Evolutionary conservation across 2,329 filamentous ascomycete genomes (phyloP).

Genomic region (Calonectria honghensis): DNA sequence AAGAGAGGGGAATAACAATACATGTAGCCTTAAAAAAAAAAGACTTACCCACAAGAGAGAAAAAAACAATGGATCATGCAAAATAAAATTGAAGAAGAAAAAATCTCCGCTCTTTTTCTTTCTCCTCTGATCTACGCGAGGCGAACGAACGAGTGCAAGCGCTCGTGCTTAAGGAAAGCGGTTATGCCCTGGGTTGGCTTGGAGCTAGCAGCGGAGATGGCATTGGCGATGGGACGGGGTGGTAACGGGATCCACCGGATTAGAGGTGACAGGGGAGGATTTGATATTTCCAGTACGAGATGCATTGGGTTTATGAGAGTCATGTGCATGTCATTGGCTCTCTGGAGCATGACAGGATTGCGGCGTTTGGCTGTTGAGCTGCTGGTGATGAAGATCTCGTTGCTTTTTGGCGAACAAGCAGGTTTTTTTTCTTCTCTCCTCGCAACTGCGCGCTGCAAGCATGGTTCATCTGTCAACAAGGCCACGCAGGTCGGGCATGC

Average conservation of each 20-base stretch:
- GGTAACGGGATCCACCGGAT: slow-evolving; percentile 29
- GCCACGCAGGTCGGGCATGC: slow-evolving; percentile 23
- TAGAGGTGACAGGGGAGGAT: slow-evolving; percentile 11
- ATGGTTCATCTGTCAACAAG: slow-evolving; percentile 20
- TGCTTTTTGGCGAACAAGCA: slow-evolving; percentile 18
- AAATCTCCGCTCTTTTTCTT: slow-evolving; percentile 18
- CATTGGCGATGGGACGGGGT: slow-evolving; percentile 21
- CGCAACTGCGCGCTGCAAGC: not conserved
- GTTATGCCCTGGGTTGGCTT: slow-evolving; percentile 6
- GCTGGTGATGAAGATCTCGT: slow-evolving; percentile 19
- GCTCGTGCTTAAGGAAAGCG: slow-evolving; percentile 2
- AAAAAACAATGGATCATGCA: not conserved
- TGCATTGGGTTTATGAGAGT: slow-evolving; percentile 19
- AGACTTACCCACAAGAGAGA: not conserved
- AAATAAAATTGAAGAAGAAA: not conserved
- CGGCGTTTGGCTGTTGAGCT: slow-evolving; percentile 8
- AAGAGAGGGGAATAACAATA: not conserved
- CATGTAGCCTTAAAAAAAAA: slow-evolving; percentile 13
- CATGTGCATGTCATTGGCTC: slow-evolving; percentile 20
- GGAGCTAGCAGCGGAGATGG: not conserved
- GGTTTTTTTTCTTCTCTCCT: not conserved
- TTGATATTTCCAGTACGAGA: slow-evolving; percentile 28
- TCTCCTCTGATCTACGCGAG: slow-evolving; percentile 29
- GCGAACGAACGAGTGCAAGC: slow-evolving; percentile 26
- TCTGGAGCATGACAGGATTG: slow-evolving; percentile 11